Base-by-base conservation (phyloP, 768 basidiomycete genomes). In the Gymnopilus dilepis region DNA sequence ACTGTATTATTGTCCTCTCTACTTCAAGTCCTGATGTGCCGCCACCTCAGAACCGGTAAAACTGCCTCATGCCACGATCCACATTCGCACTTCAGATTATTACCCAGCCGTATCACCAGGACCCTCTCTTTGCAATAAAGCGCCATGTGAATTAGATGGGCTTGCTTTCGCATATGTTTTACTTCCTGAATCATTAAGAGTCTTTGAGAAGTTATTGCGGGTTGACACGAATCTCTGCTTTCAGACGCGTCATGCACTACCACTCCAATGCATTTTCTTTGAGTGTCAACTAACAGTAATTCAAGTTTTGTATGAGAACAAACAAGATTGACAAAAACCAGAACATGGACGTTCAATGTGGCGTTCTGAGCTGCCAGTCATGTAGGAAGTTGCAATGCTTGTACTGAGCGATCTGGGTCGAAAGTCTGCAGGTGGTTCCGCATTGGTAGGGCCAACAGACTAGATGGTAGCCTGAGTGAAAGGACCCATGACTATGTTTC, bases 41-140 rank as follows among this genome's bases (percentile, higher is more conserved):
- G 19, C 58, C 26, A 38, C 52, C 17, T 7, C 33, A 75, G 74
- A 73, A 66, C 60, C 74, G 74, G 68, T 75, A 63, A 72, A 70
- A 28, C 52, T 64, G 54, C 53, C 62, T 68, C 60, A 26, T 51
- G 50, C 26, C 28, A 13, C 28, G 56, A 57, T 57, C 60, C 60
- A 53, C 58, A 43, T 34, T 48, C 55, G 30, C 31, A 58, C 37
- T 52, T 43, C 57, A 64, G 59, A 61, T 62, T 57, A 51, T 64
- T 13, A 15, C 15, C 30, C 59, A 63, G 56, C 31, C 43, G 61
- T 65, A 56, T 61, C 55, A 59, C 61, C 2, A 22, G 24, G 26
- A 0, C n/a, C 41, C 24, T 26, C 40, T 15, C 34, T 55, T 42
- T 42, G 15, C 40, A 21, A 24, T 38, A 37, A 37, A 51, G 19